phyloP scores from a whole-genome alignment of 2,329 filamentous ascomycete species.

The Teratosphaeria gauchensis region DNA sequence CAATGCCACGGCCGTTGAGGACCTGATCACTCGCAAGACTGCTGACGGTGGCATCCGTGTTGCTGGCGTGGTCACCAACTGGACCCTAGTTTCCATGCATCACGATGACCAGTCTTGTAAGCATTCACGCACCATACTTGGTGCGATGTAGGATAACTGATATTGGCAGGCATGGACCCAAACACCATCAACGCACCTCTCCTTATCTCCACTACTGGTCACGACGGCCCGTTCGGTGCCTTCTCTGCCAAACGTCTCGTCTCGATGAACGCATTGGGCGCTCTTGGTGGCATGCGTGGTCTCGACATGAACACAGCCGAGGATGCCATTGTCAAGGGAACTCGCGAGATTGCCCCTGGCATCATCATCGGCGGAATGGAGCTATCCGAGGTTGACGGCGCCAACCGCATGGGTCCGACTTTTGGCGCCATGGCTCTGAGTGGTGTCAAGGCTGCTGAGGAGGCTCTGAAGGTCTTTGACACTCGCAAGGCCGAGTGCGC shows the following conservation, averaged over 20 bases:
- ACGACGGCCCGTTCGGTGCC: slow-evolving; percentile 83
- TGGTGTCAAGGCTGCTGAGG: slow-evolving; percentile 86
- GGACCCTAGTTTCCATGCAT: slow-evolving; percentile 69
- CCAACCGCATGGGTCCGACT: slow-evolving; percentile 63
- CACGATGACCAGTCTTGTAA: slow-evolving; percentile 46
- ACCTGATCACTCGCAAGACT: slow-evolving; percentile 71
- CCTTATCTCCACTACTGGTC: slow-evolving; percentile 81
- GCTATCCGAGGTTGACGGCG: slow-evolving; percentile 75
- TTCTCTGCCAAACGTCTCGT: slow-evolving; percentile 88
- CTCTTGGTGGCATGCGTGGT: slow-evolving; percentile 84
- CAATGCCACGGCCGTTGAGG: slow-evolving; percentile 88
- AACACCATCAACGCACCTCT: slow-evolving; percentile 92
- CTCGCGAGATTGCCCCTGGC: slow-evolving; percentile 76
- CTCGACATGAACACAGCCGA: slow-evolving; percentile 88
- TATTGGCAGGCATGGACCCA: slow-evolving; percentile 62
- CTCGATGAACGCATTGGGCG: slow-evolving; percentile 72
- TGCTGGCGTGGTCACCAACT: slow-evolving; percentile 89
- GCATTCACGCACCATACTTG: not conserved
- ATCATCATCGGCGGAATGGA: slow-evolving; percentile 95
- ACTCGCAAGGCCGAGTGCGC: slow-evolving; percentile 67
- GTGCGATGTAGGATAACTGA: not conserved
- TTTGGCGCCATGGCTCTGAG: slow-evolving; percentile 83
- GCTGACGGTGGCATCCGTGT: slow-evolving; percentile 53
- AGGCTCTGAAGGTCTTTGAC: slow-evolving; percentile 69
- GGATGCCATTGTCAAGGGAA: slow-evolving; percentile 88